Evolutionary conservation across 176 grass and related monocot genomes (phyloP).

Genomic region (Otatea glauca): DNA sequence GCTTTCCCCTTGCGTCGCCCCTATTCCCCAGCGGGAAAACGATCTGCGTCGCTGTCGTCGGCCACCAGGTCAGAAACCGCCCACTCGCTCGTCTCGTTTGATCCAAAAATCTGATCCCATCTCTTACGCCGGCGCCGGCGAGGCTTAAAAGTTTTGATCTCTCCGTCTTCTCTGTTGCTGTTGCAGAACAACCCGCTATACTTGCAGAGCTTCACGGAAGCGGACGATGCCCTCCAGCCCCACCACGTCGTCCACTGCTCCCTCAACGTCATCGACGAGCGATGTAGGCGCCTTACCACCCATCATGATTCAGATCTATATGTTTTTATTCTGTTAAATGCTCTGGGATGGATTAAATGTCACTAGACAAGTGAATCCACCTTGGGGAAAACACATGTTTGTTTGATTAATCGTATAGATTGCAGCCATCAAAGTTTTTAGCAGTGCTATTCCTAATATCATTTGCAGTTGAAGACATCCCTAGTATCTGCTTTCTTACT

Average conservation of each 20-base stretch:
- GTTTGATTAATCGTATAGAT: neutral
- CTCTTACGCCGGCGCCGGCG: too few relatives aligned
- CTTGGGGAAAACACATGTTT: neutral
- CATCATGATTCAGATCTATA: conserved; percentile 41
- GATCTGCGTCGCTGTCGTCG: too few relatives aligned
- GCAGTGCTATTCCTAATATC: neutral
- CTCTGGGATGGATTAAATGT: neutral
- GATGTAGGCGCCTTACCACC: conserved; percentile 48
- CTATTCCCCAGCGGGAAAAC: too few relatives aligned
- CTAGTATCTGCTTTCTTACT: conserved; percentile 18
- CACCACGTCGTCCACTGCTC: conserved; percentile 96
- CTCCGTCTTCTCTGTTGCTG: too few relatives aligned
- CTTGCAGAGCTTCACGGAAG: conserved; percentile 94
- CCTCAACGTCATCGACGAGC: conserved; percentile 88
- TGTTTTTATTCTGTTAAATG: neutral
- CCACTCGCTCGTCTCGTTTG: too few relatives aligned
- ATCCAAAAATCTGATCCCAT: too few relatives aligned
- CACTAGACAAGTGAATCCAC: neutral
- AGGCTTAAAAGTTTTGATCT: too few relatives aligned
- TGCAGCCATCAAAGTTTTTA: neutral
- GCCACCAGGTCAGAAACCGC: too few relatives aligned
- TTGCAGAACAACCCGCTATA: conserved; percentile 89
- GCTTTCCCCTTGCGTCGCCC: too few relatives aligned
- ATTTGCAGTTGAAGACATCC: neutral
- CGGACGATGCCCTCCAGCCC: conserved; percentile 86